Conservation (phyloP, 2,329 filamentous ascomycete genomes). For the Colletotrichum shisoi region DNA sequence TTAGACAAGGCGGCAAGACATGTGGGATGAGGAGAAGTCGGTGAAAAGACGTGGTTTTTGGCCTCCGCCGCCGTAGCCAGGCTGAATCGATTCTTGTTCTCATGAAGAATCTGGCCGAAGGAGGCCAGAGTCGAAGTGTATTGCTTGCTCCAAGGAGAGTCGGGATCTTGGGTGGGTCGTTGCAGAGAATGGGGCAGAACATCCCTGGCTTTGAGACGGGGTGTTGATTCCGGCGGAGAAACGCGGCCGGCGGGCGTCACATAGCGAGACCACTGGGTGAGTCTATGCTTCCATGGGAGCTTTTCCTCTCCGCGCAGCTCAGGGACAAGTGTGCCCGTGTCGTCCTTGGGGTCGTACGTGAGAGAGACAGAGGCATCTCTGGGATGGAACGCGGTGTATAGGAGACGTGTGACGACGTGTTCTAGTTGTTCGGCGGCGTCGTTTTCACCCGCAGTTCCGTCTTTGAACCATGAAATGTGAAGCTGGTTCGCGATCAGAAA, state of each 20-base stretch:
- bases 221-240: not conserved
- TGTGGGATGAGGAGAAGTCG: conserved; percentile 58
- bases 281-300: conserved; percentile 35
- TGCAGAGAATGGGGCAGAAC: conserved; percentile 15
- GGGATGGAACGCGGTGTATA: conserved; percentile 25
- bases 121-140: conserved; percentile 50
- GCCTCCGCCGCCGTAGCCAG: conserved; percentile 6
- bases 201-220: conserved; percentile 17
- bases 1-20: conserved; percentile 49
- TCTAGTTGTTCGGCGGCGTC: conserved; percentile 34
- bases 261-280: conserved; percentile 37
- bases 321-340: conserved; percentile 5
- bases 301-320: conserved; percentile 21
- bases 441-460: conserved; percentile 14
- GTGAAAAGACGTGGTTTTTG: conserved; percentile 53
- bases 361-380: conserved; percentile 4
- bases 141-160: conserved; percentile 15
- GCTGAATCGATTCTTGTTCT: conserved; percentile 33
- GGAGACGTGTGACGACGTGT: conserved; percentile 36
- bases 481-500: conserved; percentile 20
- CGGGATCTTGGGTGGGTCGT: not conserved
- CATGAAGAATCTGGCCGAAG: conserved; percentile 62
- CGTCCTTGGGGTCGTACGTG: conserved; percentile 4
- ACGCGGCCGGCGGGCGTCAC: conserved; percentile 37
- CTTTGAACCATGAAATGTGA: conserved; percentile 40